These are phyloP conservation scores for Pichia sp. DNA, from an alignment of 1,139 yeast species.

Conservation along the genomic window DNA sequence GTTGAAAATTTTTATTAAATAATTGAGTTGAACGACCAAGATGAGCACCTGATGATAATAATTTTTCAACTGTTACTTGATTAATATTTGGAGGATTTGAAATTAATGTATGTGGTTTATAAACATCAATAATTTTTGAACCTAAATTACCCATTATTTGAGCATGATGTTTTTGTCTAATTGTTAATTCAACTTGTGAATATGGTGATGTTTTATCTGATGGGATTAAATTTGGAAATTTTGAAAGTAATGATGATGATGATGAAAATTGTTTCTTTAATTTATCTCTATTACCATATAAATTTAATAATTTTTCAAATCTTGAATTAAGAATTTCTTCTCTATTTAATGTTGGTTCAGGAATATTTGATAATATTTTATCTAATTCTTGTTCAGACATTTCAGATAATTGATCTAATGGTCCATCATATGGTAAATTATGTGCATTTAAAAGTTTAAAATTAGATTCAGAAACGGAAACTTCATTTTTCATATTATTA, in stretches of 20 bases:
- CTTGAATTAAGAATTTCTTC: constrained; percentile 23
- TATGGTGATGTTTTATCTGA: constrained; percentile 43
- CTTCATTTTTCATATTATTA: neutral
- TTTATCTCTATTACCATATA: constrained; percentile 23
- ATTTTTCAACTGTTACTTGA: constrained; percentile 57
- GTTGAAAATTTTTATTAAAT: constrained; percentile 83
- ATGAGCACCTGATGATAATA: constrained; percentile 91
- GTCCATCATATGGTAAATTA: constrained; percentile 11
- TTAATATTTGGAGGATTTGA: constrained; percentile 50
- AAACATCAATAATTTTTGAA: constrained; percentile 55
- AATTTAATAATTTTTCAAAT: constrained; percentile 23
- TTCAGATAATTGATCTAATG: constrained; percentile 17
- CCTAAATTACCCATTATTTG: constrained; percentile 53
- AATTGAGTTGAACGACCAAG: constrained; percentile 80
- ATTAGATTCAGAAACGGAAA: neutral
- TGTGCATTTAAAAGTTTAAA: constrained; percentile 8
- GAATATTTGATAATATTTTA: constrained; percentile 19
- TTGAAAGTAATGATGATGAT: constrained; percentile 22
- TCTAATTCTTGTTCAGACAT: constrained; percentile 25
- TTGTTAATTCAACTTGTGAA: constrained; percentile 66
- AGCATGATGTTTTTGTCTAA: constrained; percentile 61
- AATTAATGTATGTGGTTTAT: constrained; percentile 64
- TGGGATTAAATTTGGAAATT: constrained; percentile 35
- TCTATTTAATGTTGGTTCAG: constrained; percentile 26
- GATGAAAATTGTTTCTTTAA: constrained; percentile 18